These are phyloP conservation scores for Trametes villosa DNA, from an alignment of 768 basidiomycete species.

Conservation along the genomic window DNA sequence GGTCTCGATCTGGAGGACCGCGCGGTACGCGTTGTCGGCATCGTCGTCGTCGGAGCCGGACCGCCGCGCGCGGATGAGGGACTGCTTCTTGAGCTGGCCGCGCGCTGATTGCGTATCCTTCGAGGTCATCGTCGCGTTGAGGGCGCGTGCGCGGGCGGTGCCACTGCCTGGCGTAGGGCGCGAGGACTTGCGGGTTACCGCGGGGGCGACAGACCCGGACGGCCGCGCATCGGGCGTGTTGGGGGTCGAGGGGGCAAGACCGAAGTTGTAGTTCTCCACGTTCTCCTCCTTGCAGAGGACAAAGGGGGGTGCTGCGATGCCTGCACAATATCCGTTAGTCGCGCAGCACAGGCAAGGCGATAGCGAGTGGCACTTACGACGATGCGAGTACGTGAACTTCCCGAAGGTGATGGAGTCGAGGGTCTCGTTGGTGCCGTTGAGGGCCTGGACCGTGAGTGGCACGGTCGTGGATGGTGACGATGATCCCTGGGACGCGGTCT, in stretches of 20 bases:
- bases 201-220: constrained; percentile 39
- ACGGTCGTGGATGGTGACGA: constrained; percentile 40
- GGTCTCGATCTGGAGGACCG: constrained; percentile 60
- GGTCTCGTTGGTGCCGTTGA: constrained; percentile 55
- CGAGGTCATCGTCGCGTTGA: constrained; percentile 11
- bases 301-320: constrained; percentile 12
- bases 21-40: constrained; percentile 45
- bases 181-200: constrained; percentile 44
- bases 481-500: constrained; percentile 33
- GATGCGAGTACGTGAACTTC: constrained; percentile 65
- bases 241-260: constrained; percentile 12
- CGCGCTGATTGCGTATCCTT: constrained; percentile 13
- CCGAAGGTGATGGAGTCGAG: constrained; percentile 74
- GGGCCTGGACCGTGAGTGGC: constrained; percentile 63
- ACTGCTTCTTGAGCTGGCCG: constrained; percentile 24
- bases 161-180: constrained; percentile 33
- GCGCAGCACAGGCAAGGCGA: not conserved
- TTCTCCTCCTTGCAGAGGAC: constrained; percentile 19
- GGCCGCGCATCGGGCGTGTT: constrained; percentile 6
- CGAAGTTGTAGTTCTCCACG: not conserved
- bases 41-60: constrained; percentile 33
- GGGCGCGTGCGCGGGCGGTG: constrained; percentile 12
- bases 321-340: constrained; percentile 8
- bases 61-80: constrained; percentile 32
- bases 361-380: constrained; percentile 37